Evolutionary conservation across 2,329 filamentous ascomycete genomes (phyloP), one percentile per base, ranked within the genome.

Genomic region (Orbilia quercus): DNA sequence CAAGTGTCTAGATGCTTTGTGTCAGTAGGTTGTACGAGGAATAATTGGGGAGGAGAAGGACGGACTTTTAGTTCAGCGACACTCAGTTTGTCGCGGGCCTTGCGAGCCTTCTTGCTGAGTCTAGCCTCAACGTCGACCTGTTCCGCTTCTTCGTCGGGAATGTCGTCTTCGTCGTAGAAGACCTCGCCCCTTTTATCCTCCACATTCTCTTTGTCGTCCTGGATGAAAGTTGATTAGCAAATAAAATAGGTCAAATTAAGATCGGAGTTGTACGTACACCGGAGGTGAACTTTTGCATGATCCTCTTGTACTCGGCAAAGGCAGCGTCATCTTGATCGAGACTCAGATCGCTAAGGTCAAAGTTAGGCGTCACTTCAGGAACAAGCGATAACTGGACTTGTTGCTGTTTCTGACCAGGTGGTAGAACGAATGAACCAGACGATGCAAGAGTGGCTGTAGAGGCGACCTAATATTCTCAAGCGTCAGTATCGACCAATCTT

Each of bases 51-150:
- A 44, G 44, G 6, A 54, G 31, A 16, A 28, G 11, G 14, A 70
- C 71, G 63, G 42, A 77, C 77, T 82, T 99, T 99, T 75, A 99
- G 86, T 81, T 98, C 92, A 53, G 95, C 95, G 71, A 99, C 91
- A 5, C 94, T 96, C 31, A 98, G 84, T 81, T 96, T 96, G 82
- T 90, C 96, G 79, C 92, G 85, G 82, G 90, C 88, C 83, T 98
- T 99, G 77, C 90, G 87, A 82, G 96, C 94, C 84, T 96, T 97
- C 82, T 97, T 98, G 28, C 93, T 97, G 23, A 98, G 81, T 77
- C 91, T 94, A 7, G 87, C 84, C 77, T 86, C 85, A 1, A 83
- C 83, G 7, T 83, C 83, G 72, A 85, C 85, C 76, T 90, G 88
- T 31, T 80, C 81, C 57, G 87, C 86, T 47, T 92, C 90, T 79